phyloP scores from a whole-genome alignment of 257 asterid genomes.

The Galeopsis tetrahit region DNA sequence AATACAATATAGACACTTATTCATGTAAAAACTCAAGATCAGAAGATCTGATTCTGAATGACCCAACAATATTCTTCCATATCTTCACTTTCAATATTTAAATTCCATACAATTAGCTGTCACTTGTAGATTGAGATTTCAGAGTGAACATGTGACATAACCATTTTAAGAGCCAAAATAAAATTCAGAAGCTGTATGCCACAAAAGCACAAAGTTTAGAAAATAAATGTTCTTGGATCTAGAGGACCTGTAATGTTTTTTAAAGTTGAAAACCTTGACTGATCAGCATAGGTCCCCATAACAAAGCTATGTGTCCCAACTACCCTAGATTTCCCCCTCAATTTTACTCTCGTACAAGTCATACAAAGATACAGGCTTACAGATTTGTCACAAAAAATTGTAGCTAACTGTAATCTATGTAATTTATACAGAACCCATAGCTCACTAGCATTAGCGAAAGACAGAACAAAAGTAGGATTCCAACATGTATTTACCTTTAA shows the following conservation, averaged over 20 bases:
- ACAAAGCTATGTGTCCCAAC: not conserved
- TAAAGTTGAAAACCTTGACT: not conserved
- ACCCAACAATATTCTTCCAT: not conserved
- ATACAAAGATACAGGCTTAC: not conserved
- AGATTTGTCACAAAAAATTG: not conserved
- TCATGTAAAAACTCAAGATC: not conserved
- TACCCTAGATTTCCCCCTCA: constrained; percentile 22
- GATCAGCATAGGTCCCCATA: not conserved
- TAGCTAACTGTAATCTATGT: constrained; percentile 6
- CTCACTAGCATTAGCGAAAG: constrained; percentile 5
- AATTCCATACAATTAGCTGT: not conserved
- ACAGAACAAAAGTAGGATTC: constrained; percentile 5
- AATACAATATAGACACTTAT: not conserved
- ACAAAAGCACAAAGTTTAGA: not conserved
- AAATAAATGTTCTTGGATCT: too few relatives aligned
- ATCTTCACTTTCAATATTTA: not conserved
- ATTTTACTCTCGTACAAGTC: not conserved
- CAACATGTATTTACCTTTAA: constrained; percentile 68
- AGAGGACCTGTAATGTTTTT: not conserved
- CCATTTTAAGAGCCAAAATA: not conserved
- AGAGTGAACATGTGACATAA: not conserved
- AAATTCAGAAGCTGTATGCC: not conserved
- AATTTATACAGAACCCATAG: not conserved
- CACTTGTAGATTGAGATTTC: constrained; percentile 2
- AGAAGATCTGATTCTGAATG: not conserved